These are phyloP conservation scores for Tulasnella sp. DNA, from an alignment of 768 basidiomycete species.

Conservation along the genomic window DNA sequence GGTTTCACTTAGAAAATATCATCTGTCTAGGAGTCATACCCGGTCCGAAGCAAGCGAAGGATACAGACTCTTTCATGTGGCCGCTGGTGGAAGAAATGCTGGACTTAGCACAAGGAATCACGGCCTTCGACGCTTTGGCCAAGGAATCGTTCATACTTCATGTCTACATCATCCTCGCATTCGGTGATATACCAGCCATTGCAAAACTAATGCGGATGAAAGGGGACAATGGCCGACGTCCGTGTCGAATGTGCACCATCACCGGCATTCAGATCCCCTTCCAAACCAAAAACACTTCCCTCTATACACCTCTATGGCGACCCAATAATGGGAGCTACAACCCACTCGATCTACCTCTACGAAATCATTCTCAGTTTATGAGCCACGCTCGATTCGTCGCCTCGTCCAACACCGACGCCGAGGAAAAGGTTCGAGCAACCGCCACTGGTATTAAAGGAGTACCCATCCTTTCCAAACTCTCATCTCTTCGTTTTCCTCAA, in stretches of 20 bases:
- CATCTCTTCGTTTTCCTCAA: constrained; percentile 45
- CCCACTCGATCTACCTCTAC: constrained; percentile 45
- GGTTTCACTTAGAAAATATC: constrained; percentile 46
- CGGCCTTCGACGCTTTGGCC: constrained; percentile 42
- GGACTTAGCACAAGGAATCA: constrained; percentile 44
- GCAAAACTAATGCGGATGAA: constrained; percentile 48
- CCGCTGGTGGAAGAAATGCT: constrained; percentile 48
- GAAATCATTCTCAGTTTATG: constrained; percentile 44
- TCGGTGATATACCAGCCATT: constrained; percentile 46
- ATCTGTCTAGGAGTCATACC: constrained; percentile 52
- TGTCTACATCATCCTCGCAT: constrained; percentile 43
- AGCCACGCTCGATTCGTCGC: constrained; percentile 41
- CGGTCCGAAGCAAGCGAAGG: constrained; percentile 51
- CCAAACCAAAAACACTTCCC: not conserved
- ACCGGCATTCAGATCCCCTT: constrained; percentile 38
- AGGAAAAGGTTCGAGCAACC: constrained; percentile 41
- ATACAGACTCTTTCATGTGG: constrained; percentile 48
- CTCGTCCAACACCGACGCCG: constrained; percentile 38
- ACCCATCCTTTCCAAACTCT: constrained; percentile 44
- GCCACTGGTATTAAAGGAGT: constrained; percentile 46
- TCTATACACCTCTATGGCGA: not conserved
- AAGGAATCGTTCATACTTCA: constrained; percentile 41
- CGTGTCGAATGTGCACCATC: constrained; percentile 50
- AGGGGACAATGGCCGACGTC: constrained; percentile 48
- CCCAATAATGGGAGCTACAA: constrained; percentile 40